These are phyloP conservation scores for Cladosporium austrohemisphaericum DNA, from an alignment of 2,329 filamentous ascomycete genomes.

Conservation along the genomic window DNA sequence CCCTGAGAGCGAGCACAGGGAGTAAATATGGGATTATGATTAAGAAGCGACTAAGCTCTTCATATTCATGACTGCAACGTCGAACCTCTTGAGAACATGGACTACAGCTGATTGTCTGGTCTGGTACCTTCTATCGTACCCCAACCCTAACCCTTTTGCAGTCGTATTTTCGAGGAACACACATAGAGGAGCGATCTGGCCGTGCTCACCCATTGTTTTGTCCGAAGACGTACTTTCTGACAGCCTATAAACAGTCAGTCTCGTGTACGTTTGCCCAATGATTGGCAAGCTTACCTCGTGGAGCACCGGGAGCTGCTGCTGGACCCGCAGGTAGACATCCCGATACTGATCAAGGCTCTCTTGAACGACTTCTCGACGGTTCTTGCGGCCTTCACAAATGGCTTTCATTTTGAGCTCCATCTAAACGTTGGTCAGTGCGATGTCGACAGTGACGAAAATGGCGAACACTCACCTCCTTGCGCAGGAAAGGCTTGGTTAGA, in stretches of 20 bases:
- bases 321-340: constrained; percentile 77
- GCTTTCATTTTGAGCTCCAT: constrained; percentile 97
- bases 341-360: constrained; percentile 85
- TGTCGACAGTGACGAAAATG: background rate
- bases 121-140: too few relatives aligned
- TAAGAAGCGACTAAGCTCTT: too few relatives aligned
- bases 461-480: constrained; percentile 64
- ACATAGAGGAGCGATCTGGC: too few relatives aligned
- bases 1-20: too few relatives aligned
- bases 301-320: constrained; percentile 65
- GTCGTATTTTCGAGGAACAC: too few relatives aligned
- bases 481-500: constrained; percentile 88
- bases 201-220: too few relatives aligned
- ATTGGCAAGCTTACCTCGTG: constrained; percentile 44
- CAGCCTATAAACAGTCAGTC: constrained; percentile 17
- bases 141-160: too few relatives aligned
- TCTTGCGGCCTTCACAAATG: constrained; percentile 83
- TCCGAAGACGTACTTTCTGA: constrained; percentile 24
- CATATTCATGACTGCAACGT: too few relatives aligned
- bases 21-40: too few relatives aligned
- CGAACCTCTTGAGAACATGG: too few relatives aligned
- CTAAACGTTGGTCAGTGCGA: constrained; percentile 30
- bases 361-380: constrained; percentile 68
- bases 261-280: background rate
- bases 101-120: too few relatives aligned